Conservation (phyloP, 2,329 filamentous ascomycete genomes). For the Fusarium transvaalense region DNA sequence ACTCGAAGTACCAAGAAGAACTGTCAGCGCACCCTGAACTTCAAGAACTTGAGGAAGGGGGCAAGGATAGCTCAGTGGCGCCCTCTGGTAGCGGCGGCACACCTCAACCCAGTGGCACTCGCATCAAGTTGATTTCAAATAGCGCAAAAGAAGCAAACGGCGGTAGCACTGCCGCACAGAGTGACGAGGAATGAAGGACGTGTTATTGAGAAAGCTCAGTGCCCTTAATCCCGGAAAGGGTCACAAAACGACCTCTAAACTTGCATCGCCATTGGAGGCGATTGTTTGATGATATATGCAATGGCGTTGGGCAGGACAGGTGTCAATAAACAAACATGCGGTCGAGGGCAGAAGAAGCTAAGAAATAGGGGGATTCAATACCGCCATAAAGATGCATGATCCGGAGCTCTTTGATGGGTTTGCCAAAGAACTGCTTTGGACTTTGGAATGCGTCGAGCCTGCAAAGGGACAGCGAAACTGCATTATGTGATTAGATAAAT, state of each 20-base stretch:
- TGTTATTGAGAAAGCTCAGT: constrained; percentile 4
- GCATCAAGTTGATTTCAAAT: constrained; percentile 76
- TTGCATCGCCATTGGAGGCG: constrained; percentile 32
- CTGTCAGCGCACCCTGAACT: constrained; percentile 67
- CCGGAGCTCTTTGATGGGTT: constrained; percentile 25
- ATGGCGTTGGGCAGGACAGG: constrained; percentile 49
- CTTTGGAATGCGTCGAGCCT: constrained; percentile 35
- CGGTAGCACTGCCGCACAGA: constrained; percentile 58
- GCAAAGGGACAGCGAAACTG: constrained; percentile 38
- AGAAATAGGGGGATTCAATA: constrained; percentile 44
- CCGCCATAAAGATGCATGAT: constrained; percentile 46
- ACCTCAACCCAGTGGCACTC: constrained; percentile 71
- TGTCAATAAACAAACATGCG: constrained; percentile 45
- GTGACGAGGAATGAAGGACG: constrained; percentile 64
- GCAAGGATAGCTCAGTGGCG: constrained; percentile 55
- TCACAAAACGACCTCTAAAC: constrained; percentile 24
- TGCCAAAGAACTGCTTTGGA: constrained; percentile 25
- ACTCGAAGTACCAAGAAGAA: constrained; percentile 65
- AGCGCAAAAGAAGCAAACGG: constrained; percentile 55
- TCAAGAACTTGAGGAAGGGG: constrained; percentile 65
- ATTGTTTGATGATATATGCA: constrained; percentile 51
- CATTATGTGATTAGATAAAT: constrained; percentile 51
- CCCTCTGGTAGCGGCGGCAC: constrained; percentile 73
- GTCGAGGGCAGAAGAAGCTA: constrained; percentile 44
- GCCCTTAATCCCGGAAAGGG: constrained; percentile 14